Evolutionary conservation across 768 basidiomycete genomes (phyloP), one percentile per base, ranked within the genome.

Genomic region (Artomyces pyxidatus): DNA sequence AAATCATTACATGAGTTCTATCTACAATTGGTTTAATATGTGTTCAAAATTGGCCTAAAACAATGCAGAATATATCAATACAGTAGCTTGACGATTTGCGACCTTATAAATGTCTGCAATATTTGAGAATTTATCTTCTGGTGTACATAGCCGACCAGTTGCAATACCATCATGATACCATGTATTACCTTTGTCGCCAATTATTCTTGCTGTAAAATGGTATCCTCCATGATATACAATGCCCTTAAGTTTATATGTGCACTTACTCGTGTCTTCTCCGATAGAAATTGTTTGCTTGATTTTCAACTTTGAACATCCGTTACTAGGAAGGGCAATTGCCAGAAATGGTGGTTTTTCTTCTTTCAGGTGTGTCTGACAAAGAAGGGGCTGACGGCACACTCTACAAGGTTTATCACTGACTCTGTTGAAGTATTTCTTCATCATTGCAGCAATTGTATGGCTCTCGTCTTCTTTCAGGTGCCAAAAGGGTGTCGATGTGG

Each of bases 161-260:
- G 43, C 21, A 26, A 26, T 28, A 40, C 64, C 60, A 58, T 65
- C 60, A 51, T 64, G 51, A 37, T 54, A 64, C 60, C 60, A 63
- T 1, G 63, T 45, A 40, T 17, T 50, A 9, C 52, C 54, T 28
- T 37, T 26, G 10, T 43, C 25, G 40, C 49, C 48, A 27, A 63
- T 50, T 11, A 57, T 37, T 19, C 58, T 28, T 35, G 41, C 47
- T 4, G 53, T 59, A 38, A 61, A 65, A 40, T 65, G 64, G 11
- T 22, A 29, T 2, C 45, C 46, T 11, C 56, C 59, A 43, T 43
- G 37, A 47, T 63, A 64, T 3, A 63, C 51, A 21, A 62, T 42
- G 6, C 60, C 63, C 27, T 9, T 37, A 19, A 63, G 25, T 25
- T 27, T 37, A 8, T 29, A 40, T 6, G 43, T 29, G 23, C 11